Base-by-base conservation (phyloP, 164 flowering plant species). In the Echeveria elegans region DNA sequence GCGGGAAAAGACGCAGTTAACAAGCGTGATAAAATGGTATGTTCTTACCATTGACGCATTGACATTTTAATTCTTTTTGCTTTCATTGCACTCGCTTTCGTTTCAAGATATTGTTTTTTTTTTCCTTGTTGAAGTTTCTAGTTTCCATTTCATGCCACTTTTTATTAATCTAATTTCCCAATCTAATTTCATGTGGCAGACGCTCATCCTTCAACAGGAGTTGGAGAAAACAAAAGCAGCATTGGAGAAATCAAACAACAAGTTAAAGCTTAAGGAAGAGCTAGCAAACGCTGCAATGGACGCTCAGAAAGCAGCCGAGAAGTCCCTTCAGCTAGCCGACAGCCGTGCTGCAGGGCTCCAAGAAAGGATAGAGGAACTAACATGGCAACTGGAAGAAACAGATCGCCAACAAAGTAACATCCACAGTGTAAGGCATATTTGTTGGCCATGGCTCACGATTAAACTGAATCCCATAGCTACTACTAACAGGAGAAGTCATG, bases 301-400 rank as follows among this genome's bases (percentile, higher is more conserved):
- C 45, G 97, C 95, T 3, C 84, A 85, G 71, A 85, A 75, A 72
- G 96, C 96, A 15, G 85, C 89, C 0, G 96, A 85, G 76, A 83
- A 45, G 71, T 87, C 97, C 43, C 85, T 91, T 65, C 79, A 70
- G 66, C 75, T 88, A 30, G 88, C 87, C 12, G 97, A 90, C 72
- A 76, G 79, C 68, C 77, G 91, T 65, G 83, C 83, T 45, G 70
- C 81, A 16, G 81, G 29, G 43, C 77, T 84, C 4, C 79, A 73
- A 28, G 79, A 73, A 28, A 71, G 82, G 56, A 78, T 89, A 14
- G 89, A 89, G 76, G 93, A 86, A 71, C 73, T 91, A 24, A 79
- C 83, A 1, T 78, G 74, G 69, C 91, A 85, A 69, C 23, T 88
- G 23, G 96, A 88, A 77, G 90, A 84, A 66, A 80, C 80, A 40